These are phyloP conservation scores for Ceratocystis eucalypticola DNA, from an alignment of 2,329 filamentous ascomycete genomes.

Conservation along the genomic window DNA sequence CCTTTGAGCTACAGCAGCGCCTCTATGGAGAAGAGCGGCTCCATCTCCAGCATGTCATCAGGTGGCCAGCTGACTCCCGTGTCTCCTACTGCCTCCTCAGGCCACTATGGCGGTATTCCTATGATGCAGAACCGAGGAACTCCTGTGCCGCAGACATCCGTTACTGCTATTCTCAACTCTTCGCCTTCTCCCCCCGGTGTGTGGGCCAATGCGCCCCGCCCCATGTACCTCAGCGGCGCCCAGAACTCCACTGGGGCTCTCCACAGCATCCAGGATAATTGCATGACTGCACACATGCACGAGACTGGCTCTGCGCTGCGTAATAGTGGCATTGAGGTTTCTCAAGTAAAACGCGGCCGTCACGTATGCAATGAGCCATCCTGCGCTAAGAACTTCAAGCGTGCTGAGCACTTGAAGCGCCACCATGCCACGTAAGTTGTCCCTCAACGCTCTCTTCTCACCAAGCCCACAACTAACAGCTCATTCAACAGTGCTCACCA, in stretches of 20 bases:
- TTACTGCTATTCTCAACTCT: conserved; percentile 17
- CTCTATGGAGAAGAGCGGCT: conserved; percentile 15
- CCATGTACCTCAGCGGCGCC: conserved; percentile 14
- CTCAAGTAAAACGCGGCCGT: conserved; percentile 25
- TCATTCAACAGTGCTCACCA: conserved; percentile 17
- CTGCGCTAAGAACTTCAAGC: conserved; percentile 37
- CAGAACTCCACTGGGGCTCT: conserved; percentile 10
- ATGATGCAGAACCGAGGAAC: conserved; percentile 2
- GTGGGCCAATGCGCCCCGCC: conserved; percentile 7
- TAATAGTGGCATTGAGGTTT: conserved; percentile 18
- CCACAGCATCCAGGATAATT: neutral
- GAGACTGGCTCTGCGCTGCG: conserved; percentile 12
- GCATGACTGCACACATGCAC: conserved; percentile 10
- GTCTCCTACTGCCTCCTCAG: conserved; percentile 8
- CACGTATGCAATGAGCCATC: conserved; percentile 35
- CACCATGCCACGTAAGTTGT: conserved; percentile 38
- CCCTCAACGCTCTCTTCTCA: neutral
- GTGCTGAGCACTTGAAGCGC: conserved; percentile 43
- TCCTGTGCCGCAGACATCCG: conserved; percentile 11
- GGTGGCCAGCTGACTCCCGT: conserved; percentile 12
- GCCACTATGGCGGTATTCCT: neutral
- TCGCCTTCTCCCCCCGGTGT: conserved; percentile 10
- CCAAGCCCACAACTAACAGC: neutral
- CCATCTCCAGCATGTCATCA: conserved; percentile 16
- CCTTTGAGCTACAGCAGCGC: neutral